These are phyloP conservation scores for Leccinum laetum DNA, from an alignment of 1,284 basidiomycete species.

Conservation along the genomic window DNA sequence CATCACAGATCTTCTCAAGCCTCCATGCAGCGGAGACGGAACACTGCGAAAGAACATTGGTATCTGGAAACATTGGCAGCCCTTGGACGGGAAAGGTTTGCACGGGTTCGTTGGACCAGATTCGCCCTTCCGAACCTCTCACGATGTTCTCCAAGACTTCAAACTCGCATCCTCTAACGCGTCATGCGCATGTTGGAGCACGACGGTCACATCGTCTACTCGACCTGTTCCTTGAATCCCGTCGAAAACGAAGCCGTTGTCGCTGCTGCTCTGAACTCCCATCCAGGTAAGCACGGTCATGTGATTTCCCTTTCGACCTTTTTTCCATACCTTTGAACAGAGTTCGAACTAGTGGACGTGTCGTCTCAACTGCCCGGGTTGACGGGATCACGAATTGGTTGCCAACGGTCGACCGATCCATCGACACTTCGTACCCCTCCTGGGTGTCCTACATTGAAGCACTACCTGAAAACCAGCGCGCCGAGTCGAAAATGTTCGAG, in stretches of 20 bases:
- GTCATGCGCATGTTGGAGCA: conserved; percentile 90
- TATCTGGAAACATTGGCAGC: conserved; percentile 95
- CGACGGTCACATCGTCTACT: conserved; percentile 94
- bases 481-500: conserved; percentile 59
- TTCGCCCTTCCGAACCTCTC: neutral
- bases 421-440: conserved; percentile 34
- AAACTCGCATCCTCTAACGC: conserved; percentile 91
- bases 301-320: neutral
- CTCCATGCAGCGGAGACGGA: conserved; percentile 95
- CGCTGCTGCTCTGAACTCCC: conserved; percentile 76
- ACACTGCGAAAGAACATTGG: conserved; percentile 94
- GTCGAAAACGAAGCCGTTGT: conserved; percentile 98
- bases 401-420: conserved; percentile 52
- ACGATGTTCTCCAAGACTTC: conserved; percentile 55
- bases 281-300: conserved; percentile 49
- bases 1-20: neutral
- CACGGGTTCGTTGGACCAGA: conserved; percentile 62
- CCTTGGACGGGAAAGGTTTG: conserved; percentile 88
- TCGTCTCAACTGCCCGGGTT: conserved; percentile 72
- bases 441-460: conserved; percentile 57
- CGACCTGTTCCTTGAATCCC: conserved; percentile 97
- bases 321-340: conserved; percentile 34
- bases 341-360: conserved; percentile 86
- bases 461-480: conserved; percentile 45
- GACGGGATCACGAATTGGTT: conserved; percentile 76